phyloP scores from a whole-genome alignment of 2,329 filamentous ascomycete genomes.

The Talaromyces piceae region DNA sequence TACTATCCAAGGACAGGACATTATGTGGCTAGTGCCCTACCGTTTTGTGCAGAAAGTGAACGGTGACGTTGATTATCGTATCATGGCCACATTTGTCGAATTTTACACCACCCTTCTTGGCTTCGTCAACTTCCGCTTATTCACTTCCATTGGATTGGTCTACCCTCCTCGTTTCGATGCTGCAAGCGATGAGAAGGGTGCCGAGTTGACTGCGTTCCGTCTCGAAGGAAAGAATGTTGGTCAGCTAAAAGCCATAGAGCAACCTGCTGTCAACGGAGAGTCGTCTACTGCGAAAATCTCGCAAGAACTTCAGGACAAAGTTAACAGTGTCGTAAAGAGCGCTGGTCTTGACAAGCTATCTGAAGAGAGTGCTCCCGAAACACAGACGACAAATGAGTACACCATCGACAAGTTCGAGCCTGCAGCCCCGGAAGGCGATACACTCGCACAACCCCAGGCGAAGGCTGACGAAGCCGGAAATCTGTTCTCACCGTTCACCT shows the following conservation, averaged over 20 bases:
- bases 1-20: slow-evolving; percentile 91
- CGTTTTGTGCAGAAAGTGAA: slow-evolving; percentile 94
- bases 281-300: slow-evolving; percentile 54
- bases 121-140: slow-evolving; percentile 93
- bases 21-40: slow-evolving; percentile 95
- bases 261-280: slow-evolving; percentile 47
- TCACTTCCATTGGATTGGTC: slow-evolving; percentile 82
- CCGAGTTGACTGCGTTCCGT: slow-evolving; percentile 83
- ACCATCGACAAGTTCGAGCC: slow-evolving; percentile 89
- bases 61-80: slow-evolving; percentile 92
- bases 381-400: slow-evolving; percentile 46
- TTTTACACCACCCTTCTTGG: slow-evolving; percentile 96
- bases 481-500: slow-evolving; percentile 82
- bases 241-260: slow-evolving; percentile 41
- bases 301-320: slow-evolving; percentile 60
- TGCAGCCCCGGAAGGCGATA: slow-evolving; percentile 73
- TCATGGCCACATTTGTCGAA: slow-evolving; percentile 98
- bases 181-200: slow-evolving; percentile 78
- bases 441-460: slow-evolving; percentile 69
- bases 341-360: slow-evolving; percentile 33
- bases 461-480: slow-evolving; percentile 59
- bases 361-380: slow-evolving; percentile 38
- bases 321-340: slow-evolving; percentile 48
- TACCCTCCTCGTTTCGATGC: slow-evolving; percentile 94
- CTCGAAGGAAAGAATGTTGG: slow-evolving; percentile 65